Evolutionary conservation across 768 basidiomycete genomes (phyloP).

Genomic region (Rossbeevera mucosa): DNA sequence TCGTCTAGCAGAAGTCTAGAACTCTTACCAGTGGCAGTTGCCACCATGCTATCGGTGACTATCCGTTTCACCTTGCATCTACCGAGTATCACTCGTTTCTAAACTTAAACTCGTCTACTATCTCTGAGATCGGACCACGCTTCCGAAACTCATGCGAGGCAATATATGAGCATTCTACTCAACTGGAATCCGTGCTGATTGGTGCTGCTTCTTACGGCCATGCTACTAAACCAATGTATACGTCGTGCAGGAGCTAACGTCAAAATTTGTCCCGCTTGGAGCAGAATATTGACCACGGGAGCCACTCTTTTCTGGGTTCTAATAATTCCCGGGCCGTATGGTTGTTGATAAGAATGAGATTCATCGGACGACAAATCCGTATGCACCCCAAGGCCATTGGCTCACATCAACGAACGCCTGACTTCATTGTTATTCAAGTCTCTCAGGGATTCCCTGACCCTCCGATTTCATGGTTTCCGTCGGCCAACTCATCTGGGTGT

Average conservation of each 20-base stretch:
- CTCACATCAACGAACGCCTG: not conserved
- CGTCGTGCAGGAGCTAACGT: not conserved
- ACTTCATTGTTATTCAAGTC: constrained; percentile 3
- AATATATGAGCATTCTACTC: not conserved
- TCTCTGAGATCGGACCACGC: not conserved
- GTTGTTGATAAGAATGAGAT: not conserved
- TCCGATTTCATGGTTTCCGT: constrained; percentile 24
- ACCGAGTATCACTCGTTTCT: not conserved
- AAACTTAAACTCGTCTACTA: not conserved
- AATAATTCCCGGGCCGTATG: not conserved
- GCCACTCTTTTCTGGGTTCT: not conserved
- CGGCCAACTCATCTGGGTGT: constrained; percentile 58
- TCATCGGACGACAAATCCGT: constrained; percentile 1
- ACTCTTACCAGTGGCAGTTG: not conserved
- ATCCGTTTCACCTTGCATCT: not conserved
- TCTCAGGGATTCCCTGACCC: not conserved
- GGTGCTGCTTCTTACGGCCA: not conserved
- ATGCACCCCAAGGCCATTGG: not conserved
- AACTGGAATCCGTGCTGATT: not conserved
- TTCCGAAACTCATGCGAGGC: not conserved
- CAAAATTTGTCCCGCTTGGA: not conserved
- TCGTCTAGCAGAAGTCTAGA: not conserved
- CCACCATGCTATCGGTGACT: no score
- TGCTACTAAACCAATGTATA: not conserved
- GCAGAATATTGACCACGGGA: not conserved